Evolutionary conservation across 1,284 basidiomycete species (phyloP), one percentile per base, ranked within the genome.

Genomic region (Ceratobasidium sp.): DNA sequence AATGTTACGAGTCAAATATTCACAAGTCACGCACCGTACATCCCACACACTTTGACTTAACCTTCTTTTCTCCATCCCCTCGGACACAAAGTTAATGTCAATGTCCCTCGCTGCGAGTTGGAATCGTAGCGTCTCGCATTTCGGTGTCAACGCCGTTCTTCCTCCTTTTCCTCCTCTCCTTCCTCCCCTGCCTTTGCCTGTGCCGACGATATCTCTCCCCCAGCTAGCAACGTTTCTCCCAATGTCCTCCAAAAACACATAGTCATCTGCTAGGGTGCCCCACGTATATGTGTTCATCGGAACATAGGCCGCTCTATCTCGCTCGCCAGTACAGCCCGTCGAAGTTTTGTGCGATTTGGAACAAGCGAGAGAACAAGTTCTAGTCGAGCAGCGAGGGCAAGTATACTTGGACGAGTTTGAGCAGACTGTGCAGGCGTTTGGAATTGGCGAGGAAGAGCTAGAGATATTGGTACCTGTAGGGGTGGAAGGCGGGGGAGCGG

Each of bases 221-320:
- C 88, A 92, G 23, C 85, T 86, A 23, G 83, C 83, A 9, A 90
- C 87, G 75, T 86, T 87, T 75, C 94, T 81, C 36, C 91, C 87
- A 59, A 92, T 81, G 18, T 92, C 90, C 80, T 95, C 94, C 73
- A 96, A 83, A 78, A 88, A 95, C 21, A 85, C 84, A 79, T 94
- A 95, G 80, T 96, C 94, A 76, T 88, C 85, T 86, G 93, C 90
- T 86, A 95, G 88, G 23, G 86, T 84, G 12, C 92, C 91, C 84
- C 91, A 93, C 2, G 86, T 85, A 77, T 94, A 95, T 74, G 87
- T 78, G 74, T 91, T 92, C 86, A 94, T 88, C 3, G 89, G 86
- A 16, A 95, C 87, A 77, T 88, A 94, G 1, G 84, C 85, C 0
- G 84, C 87, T 76, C 88, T 89, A 81, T 95, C 85, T 63, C 93